Evolutionary conservation across 345 rosid genomes (phyloP).

Genomic region (Durio zibethinus): DNA sequence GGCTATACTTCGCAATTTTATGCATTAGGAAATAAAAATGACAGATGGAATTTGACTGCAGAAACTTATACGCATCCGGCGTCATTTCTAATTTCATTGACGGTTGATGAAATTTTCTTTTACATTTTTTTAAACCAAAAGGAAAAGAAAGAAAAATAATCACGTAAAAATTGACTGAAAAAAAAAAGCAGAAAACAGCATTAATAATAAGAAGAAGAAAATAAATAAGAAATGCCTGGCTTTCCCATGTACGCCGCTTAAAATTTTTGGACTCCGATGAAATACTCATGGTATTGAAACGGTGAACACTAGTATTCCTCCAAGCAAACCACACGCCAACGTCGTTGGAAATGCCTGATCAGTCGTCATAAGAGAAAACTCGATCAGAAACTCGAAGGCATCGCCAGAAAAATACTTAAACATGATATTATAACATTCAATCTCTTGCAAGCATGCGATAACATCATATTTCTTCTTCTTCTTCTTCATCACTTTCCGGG

Average conservation of each 20-base stretch:
- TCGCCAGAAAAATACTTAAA: not conserved
- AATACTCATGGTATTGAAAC: not conserved
- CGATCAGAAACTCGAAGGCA: constrained; percentile 4
- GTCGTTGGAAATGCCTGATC: not conserved
- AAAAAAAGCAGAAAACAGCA: not conserved
- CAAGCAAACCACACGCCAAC: not conserved
- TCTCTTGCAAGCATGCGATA: not conserved
- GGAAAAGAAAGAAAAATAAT: not conserved
- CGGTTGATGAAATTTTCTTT: too few species aligned
- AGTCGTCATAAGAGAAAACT: not conserved
- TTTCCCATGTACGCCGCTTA: constrained; percentile 58
- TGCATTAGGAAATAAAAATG: too few species aligned
- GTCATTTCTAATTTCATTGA: too few species aligned
- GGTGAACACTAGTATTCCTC: not conserved
- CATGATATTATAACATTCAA: not conserved
- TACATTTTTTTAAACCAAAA: too few species aligned
- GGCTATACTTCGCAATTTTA: too few species aligned
- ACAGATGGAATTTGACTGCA: too few species aligned
- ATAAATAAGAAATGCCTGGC: constrained; percentile 45
- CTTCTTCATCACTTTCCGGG: constrained; percentile 8
- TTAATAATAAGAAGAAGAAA: not conserved
- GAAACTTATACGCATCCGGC: too few species aligned
- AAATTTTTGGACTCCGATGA: not conserved
- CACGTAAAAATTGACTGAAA: not conserved
- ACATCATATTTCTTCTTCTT: constrained; percentile 14